These are phyloP conservation scores for Carallia pectinifolia DNA, from an alignment of 345 rosid genomes.

Conservation along the genomic window DNA sequence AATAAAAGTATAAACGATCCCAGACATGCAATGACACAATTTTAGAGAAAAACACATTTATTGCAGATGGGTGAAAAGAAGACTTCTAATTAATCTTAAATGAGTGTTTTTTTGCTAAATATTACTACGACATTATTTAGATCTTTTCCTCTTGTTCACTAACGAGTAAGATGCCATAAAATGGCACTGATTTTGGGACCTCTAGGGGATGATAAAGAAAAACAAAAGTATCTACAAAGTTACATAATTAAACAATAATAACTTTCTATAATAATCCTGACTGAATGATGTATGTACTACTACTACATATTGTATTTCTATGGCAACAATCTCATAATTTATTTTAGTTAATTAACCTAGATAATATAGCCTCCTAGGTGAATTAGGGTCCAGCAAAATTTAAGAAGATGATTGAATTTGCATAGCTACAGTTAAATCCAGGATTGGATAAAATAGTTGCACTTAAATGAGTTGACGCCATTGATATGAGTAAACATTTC, in stretches of 20 bases:
- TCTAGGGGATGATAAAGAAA: not conserved
- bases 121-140: not conserved
- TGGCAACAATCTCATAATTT: not conserved
- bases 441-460: slow-evolving; percentile 79
- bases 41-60: too few relatives aligned
- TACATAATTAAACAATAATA: not conserved
- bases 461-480: slow-evolving; percentile 82
- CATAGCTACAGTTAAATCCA: slow-evolving; percentile 56
- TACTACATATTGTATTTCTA: not conserved
- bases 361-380: slow-evolving; percentile 1
- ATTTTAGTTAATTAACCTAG: slow-evolving; percentile 1
- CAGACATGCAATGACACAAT: too few relatives aligned
- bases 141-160: not conserved
- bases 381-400: slow-evolving; percentile 29
- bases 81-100: too few relatives aligned
- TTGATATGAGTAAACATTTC: slow-evolving; percentile 82
- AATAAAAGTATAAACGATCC: too few relatives aligned
- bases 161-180: slow-evolving; percentile 4
- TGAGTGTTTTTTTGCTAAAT: too few relatives aligned
- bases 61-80: too few relatives aligned
- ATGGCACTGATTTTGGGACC: not conserved
- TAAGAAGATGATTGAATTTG: slow-evolving; percentile 2
- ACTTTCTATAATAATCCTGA: not conserved
- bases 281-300: not conserved
- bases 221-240: slow-evolving; percentile 15